These are phyloP conservation scores for Starmerella riodocensis DNA, from an alignment of 805 yeast species.

Conservation along the genomic window DNA sequence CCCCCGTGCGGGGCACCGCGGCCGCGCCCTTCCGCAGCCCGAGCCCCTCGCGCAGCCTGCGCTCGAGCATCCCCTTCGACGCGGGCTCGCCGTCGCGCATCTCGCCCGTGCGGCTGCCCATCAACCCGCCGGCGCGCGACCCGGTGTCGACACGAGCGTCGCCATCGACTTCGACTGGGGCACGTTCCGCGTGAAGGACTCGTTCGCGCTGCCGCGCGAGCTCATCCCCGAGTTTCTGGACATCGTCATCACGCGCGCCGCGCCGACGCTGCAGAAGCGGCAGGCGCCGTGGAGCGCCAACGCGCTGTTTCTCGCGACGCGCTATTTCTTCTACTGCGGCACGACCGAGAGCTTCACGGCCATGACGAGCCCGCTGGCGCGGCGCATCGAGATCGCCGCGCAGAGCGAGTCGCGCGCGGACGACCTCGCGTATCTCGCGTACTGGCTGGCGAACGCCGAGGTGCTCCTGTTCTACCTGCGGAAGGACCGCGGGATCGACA, in stretches of 20 bases:
- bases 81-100: too few species aligned
- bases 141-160: too few species aligned
- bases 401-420: conserved; percentile 22
- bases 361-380: conserved; percentile 25
- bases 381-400: conserved; percentile 27
- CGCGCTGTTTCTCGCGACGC: conserved; percentile 29
- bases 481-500: conserved; percentile 40
- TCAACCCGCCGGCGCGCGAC: too few species aligned
- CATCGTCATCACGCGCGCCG: conserved; percentile 26
- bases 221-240: conserved; percentile 31
- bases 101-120: too few species aligned
- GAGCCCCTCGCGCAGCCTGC: too few species aligned
- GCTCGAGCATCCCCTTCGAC: too few species aligned
- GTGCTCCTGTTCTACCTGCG: conserved; percentile 64
- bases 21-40: too few species aligned
- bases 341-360: conserved; percentile 17
- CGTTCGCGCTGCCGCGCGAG: conserved; percentile 29
- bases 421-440: conserved; percentile 40
- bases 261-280: conserved; percentile 27
- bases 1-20: too few species aligned
- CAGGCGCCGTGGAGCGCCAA: conserved; percentile 34
- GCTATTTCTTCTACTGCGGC: conserved; percentile 31
- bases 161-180: conserved; percentile 31
- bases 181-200: conserved; percentile 30
- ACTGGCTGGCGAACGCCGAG: conserved; percentile 77